These are phyloP conservation scores for Salix udensis DNA, from an alignment of 345 rosid species.

Conservation along the genomic window DNA sequence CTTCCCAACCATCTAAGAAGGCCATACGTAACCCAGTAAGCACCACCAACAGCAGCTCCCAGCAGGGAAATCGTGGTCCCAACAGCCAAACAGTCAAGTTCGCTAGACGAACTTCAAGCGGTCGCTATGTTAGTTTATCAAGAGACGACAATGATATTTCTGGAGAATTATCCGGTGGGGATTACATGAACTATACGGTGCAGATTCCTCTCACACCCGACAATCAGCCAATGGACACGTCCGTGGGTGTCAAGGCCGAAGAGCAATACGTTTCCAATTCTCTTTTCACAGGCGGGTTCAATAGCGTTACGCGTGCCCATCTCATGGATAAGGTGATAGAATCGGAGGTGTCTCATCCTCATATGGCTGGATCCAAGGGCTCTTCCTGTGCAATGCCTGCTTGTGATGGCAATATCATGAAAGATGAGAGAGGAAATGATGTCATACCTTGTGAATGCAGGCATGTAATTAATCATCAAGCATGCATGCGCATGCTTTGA, in stretches of 20 bases:
- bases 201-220: slow-evolving; percentile 95
- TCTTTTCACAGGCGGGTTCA: slow-evolving; percentile 89
- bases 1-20: slow-evolving; percentile 60
- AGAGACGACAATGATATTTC: slow-evolving; percentile 85
- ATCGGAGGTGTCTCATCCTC: slow-evolving; percentile 89
- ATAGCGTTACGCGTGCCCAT: slow-evolving; percentile 88
- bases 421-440: slow-evolving; percentile 84
- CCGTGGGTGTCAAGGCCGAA: slow-evolving; percentile 57
- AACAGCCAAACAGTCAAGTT: slow-evolving; percentile 84
- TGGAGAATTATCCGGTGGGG: slow-evolving; percentile 59
- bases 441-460: slow-evolving; percentile 76
- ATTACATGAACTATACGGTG: slow-evolving; percentile 84
- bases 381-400: slow-evolving; percentile 81
- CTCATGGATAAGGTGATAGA: slow-evolving; percentile 98
- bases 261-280: slow-evolving; percentile 93
- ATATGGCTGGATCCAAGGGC: slow-evolving; percentile 90
- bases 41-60: slow-evolving; percentile 16
- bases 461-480: neutral
- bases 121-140: slow-evolving; percentile 84
- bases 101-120: slow-evolving; percentile 84
- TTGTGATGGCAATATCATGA: slow-evolving; percentile 87
- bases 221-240: slow-evolving; percentile 77
- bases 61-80: slow-evolving; percentile 13
- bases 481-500: neutral
- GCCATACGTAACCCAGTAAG: slow-evolving; percentile 51